Evolutionary conservation across 2,329 filamentous ascomycete genomes (phyloP), one percentile per base, ranked within the genome.

Genomic region (Clonostachys sp.): DNA sequence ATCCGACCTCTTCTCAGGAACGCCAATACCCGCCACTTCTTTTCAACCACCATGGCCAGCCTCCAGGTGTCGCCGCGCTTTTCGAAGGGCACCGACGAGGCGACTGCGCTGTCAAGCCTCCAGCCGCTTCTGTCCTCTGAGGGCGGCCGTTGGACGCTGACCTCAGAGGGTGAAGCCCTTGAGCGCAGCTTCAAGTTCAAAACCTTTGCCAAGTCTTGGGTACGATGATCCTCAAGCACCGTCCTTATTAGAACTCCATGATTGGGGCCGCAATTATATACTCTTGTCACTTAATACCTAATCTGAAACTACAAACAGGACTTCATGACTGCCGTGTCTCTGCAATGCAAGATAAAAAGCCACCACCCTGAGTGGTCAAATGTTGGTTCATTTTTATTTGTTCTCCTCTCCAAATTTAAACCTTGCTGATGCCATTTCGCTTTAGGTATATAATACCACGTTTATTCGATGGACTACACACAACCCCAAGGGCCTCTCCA

Each of bases 361-460:
- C 86, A 90, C 61, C 86, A 90, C 57, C 86, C 86, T 0, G 86
- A 89, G 62, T 89, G 86, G 86, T 84, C 83, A 3, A 89, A 90
- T 58, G 84, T 84, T 65, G 54, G 72, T 61, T 8, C 24, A 17
- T 24, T 9, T 8, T 30, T 30, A 30, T 9, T 3, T 30, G 24
- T 30, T 18, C 24, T 9, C 18, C 10, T 33, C 12, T 7, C 17
- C 40, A 16, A 42, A 5, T 12, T 35, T 14, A 42, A 16, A 16
- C 4, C 24, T 30, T 30, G 24, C 24, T 30, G 24, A 30, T 30
- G 24, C 18, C 30, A 2, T 33, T 9, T 44, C 12, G 13, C n/a
- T 18, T 14, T 18, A 86, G 83, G 77, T 87, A 9, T 89, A 85
- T 66, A 89, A 87, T 60, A 84, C 78, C 6, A 80, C 81, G 1